Evolutionary conservation across 331 rosid species (phyloP), one percentile per base, ranked within the genome.

Genomic region (Rhamnella rubrinervis): DNA sequence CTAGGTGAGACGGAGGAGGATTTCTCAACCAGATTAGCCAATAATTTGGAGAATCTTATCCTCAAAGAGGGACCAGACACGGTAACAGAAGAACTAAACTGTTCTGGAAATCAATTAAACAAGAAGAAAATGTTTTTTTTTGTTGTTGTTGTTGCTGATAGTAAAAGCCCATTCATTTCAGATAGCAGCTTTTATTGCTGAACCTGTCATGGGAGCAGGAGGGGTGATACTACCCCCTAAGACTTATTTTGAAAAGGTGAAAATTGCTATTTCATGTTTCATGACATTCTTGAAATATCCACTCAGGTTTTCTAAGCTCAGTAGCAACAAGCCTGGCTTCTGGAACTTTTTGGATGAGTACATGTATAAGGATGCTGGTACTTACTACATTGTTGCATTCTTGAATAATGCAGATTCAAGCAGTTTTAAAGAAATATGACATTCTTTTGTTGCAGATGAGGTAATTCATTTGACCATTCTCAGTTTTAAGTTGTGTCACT

Each of bases 111-210:
- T 44, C 19, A 20, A 19, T 17, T 2, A 53, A 44, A 14, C 49
- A 44, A 44, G 15, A 16, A 15, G 10, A 5, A 16, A 9, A 59
- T n/a, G 15, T 44, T 18, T 55, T 68, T 61, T 62, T 52, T 18
- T 8, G 17, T 44, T 35, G 52, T 18, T 8, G 17, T 44, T 35
- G 52, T 23, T 59, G 40, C 31, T 77, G 74, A 80, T 66, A 61
- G 3, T 17, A 9, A 23, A 8, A 73, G 18, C 23, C 17, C 59
- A 52, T 46, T 18, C 23, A 17, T 68, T 74, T 68, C 79, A 92
- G 97, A 87, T 92, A 78, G 97, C 97, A 57, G 97, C 97, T 17
- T 92, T 92, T 75, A 92, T 89, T 20, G 97, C 97, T 13, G 97
- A 92, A 72, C 97, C 97, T 59, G 90, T 87, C 64, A 89, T 92